Conservation (phyloP, 192 early-diverging fungal species). For the Chytriomyces hyalinus region DNA sequence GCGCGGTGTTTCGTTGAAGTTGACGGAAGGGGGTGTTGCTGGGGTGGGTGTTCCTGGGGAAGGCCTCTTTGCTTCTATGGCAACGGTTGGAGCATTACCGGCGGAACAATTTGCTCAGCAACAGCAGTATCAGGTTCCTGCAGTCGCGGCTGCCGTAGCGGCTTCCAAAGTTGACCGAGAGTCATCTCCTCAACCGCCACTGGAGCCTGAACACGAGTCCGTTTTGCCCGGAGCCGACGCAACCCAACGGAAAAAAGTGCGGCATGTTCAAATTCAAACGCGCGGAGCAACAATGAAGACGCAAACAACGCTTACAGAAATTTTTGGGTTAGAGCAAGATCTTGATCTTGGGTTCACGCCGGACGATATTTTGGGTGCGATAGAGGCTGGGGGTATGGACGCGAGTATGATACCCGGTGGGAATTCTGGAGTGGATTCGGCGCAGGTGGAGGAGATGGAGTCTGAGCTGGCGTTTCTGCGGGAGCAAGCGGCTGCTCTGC, state of each 20-base stretch:
- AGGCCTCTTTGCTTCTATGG: not conserved
- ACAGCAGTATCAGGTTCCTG: not conserved
- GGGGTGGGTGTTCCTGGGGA: not conserved
- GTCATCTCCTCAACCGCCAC: not conserved
- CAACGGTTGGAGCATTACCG: not conserved
- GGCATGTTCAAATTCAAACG: slow-evolving; percentile 59
- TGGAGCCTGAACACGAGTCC: not conserved
- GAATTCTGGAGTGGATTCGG: not conserved
- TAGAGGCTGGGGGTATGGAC: not conserved
- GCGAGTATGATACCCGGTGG: not conserved
- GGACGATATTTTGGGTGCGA: not conserved
- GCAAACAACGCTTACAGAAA: slow-evolving; percentile 36
- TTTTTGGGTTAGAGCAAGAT: slow-evolving; percentile 5
- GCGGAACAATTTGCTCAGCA: too few relatives aligned
- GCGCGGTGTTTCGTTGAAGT: slow-evolving; percentile 22
- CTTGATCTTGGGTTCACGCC: not conserved
- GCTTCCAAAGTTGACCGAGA: not conserved
- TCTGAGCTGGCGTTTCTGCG: slow-evolving; percentile 32
- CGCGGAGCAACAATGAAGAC: slow-evolving; percentile 34
- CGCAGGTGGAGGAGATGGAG: slow-evolving; percentile 15
- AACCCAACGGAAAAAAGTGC: slow-evolving; percentile 42
- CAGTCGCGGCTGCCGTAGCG: not conserved
- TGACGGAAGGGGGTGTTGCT: not conserved
- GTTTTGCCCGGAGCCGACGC: not conserved
- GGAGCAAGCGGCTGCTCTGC: slow-evolving; percentile 2